Evolutionary conservation across 2,329 filamentous ascomycete species (phyloP).

Genomic region (Bipolaris victoriae): DNA sequence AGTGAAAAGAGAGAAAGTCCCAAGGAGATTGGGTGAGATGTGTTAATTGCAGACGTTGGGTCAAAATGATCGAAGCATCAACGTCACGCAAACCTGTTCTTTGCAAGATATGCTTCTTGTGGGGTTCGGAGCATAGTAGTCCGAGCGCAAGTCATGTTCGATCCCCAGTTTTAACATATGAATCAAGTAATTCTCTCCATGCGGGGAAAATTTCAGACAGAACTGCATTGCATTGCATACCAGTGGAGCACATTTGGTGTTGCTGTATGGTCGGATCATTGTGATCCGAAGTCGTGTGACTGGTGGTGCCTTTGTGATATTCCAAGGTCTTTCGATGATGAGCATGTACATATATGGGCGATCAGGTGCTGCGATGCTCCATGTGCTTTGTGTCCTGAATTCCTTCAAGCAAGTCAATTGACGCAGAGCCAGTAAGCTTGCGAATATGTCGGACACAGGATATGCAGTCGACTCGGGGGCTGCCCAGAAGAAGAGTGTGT

Average conservation of each 20-base stretch:
- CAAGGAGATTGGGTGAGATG: not conserved
- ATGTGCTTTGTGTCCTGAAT: not conserved
- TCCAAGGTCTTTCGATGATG: not conserved
- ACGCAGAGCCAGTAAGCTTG: not conserved
- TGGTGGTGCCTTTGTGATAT: constrained; percentile 11
- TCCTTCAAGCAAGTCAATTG: not conserved
- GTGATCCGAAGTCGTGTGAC: constrained; percentile 22
- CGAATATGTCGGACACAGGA: constrained; percentile 1
- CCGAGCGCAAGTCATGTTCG: constrained; percentile 21
- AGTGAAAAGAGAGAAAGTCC: not conserved
- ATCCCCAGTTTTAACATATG: constrained; percentile 6
- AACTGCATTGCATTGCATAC: constrained; percentile 2
- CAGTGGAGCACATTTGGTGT: constrained; percentile 6
- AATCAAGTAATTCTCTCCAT: constrained; percentile 15
- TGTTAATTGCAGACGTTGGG: not conserved
- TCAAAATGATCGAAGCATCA: not conserved
- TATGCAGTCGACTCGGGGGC: constrained; percentile 7
- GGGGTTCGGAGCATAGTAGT: constrained; percentile 30
- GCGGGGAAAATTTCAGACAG: constrained; percentile 16
- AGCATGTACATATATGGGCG: constrained; percentile 13
- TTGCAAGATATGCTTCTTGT: constrained; percentile 6
- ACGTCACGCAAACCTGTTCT: not conserved
- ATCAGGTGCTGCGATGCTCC: not conserved
- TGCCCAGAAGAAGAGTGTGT: constrained; percentile 23
- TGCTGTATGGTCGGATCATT: constrained; percentile 23